Evolutionary conservation across 177 flowering plant genomes (phyloP).

Genomic region (Tripterygium wilfordii): DNA sequence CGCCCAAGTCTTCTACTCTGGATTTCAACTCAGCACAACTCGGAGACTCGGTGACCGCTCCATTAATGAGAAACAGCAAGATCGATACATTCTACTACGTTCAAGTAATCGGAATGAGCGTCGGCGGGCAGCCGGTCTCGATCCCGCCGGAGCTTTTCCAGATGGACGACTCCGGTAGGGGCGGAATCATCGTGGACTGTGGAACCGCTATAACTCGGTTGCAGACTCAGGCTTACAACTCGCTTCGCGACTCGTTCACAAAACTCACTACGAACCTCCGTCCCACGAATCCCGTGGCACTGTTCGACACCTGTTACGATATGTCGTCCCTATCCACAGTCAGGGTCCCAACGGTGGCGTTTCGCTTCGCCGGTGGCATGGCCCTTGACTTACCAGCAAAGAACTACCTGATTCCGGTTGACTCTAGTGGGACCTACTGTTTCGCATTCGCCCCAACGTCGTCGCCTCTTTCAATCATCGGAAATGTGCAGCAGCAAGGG

Average conservation of each 20-base stretch:
- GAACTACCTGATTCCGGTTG: constrained; percentile 76
- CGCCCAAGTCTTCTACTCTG: constrained; percentile 22
- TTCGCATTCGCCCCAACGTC: constrained; percentile 83
- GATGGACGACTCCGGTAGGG: constrained; percentile 21
- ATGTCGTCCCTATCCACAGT: constrained; percentile 39
- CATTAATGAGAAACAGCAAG: constrained; percentile 14
- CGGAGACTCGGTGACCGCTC: constrained; percentile 20
- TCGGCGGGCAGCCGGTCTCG: constrained; percentile 24
- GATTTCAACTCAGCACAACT: constrained; percentile 31
- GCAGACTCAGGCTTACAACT: constrained; percentile 46
- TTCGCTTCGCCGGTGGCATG: constrained; percentile 55
- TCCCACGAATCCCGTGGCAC: constrained; percentile 14
- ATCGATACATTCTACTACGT: constrained; percentile 33
- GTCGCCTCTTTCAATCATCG: constrained; percentile 65
- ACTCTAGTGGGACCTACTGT: constrained; percentile 55
- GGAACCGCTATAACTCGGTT: constrained; percentile 45
- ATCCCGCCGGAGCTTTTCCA: constrained; percentile 26
- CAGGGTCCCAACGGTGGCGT: constrained; percentile 62
- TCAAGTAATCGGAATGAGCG: constrained; percentile 27
- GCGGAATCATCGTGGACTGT: constrained; percentile 29
- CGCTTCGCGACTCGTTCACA: constrained; percentile 64
- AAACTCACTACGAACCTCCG: constrained; percentile 22
- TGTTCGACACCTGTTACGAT: constrained; percentile 88
- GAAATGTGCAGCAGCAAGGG: constrained; percentile 92
- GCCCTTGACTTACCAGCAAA: constrained; percentile 44